Evolutionary conservation across 345 rosid genomes (phyloP).

Genomic region (Eucalyptus melliodora): DNA sequence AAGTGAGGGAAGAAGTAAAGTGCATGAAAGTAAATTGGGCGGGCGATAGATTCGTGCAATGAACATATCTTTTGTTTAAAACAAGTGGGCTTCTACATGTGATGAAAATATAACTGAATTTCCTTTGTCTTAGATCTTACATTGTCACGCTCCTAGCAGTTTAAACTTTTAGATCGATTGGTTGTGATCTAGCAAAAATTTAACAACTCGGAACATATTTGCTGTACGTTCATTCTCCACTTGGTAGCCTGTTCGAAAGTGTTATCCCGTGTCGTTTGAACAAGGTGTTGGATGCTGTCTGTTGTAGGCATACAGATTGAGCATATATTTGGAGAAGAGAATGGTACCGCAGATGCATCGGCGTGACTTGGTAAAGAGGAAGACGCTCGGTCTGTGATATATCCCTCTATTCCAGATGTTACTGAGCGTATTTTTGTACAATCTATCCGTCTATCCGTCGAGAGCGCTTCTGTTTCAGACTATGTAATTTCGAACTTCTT

Average conservation of each 20-base stretch:
- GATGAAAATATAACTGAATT: background rate
- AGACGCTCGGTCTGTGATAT: background rate
- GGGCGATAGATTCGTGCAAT: background rate
- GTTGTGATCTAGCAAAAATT: background rate
- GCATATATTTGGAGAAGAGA: background rate
- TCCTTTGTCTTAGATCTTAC: too few relatives aligned
- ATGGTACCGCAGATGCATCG: background rate
- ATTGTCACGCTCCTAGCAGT: accelerated
- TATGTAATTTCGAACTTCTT: background rate
- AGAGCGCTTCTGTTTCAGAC: background rate
- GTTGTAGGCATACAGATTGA: background rate
- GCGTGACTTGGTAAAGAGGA: background rate
- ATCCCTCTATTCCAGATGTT: background rate
- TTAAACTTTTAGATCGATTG: too few relatives aligned
- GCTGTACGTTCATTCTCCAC: background rate
- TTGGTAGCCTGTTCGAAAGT: background rate
- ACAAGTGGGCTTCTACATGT: background rate
- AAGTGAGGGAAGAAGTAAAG: background rate
- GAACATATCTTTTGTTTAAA: background rate
- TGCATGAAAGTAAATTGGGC: background rate
- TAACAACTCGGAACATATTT: accelerated
- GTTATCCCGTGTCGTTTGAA: background rate
- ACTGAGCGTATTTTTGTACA: too few relatives aligned
- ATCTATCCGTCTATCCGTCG: background rate
- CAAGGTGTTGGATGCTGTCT: background rate